Percentiles rank a stretch among this genome's conserved stretches.
phyloP scores from a whole-genome alignment of 2,329 filamentous ascomycete genomes.

The Arthrinium puccinioides region DNA sequence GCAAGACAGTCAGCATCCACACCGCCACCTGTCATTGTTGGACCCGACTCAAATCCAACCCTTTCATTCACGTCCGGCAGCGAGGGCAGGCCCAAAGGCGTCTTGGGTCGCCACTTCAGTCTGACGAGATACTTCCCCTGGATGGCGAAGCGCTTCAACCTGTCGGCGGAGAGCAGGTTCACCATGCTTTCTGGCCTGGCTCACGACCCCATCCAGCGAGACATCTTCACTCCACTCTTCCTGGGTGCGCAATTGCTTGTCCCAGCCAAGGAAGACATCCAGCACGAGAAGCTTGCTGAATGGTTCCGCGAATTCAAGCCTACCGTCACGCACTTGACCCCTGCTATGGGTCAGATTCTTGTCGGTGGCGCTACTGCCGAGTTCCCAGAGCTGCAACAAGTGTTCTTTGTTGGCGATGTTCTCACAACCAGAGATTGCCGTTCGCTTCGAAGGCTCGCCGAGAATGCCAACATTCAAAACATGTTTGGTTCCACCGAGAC shows the following conservation, averaged over 20 bases:
- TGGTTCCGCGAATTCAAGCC: conserved; percentile 75
- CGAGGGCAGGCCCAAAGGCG: conserved; percentile 79
- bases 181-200: conserved; percentile 82
- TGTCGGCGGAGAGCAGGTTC: conserved; percentile 67
- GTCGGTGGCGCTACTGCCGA: conserved; percentile 74
- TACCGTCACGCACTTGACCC: conserved; percentile 83
- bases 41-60: conserved; percentile 76
- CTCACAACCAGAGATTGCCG: conserved; percentile 78
- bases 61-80: conserved; percentile 68
- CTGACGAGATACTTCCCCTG: conserved; percentile 83
- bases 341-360: conserved; percentile 92
- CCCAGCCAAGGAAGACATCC: conserved; percentile 75
- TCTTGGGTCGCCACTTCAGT: conserved; percentile 79
- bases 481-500: conserved; percentile 91
- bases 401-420: conserved; percentile 89
- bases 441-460: conserved; percentile 66
- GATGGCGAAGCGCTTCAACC: conserved; percentile 80
- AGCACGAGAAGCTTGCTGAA: conserved; percentile 76
- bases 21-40: conserved; percentile 65
- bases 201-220: conserved; percentile 60
- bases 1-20: conserved; percentile 58
- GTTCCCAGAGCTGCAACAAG: conserved; percentile 69
- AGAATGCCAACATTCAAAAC: conserved; percentile 70
- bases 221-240: conserved; percentile 89
- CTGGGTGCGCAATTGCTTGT: conserved; percentile 73